Percentiles rank a stretch among this genome's conserved stretches.
Conservation (phyloP, 139 green algal genomes). For the Gonium pectorale region DNA sequence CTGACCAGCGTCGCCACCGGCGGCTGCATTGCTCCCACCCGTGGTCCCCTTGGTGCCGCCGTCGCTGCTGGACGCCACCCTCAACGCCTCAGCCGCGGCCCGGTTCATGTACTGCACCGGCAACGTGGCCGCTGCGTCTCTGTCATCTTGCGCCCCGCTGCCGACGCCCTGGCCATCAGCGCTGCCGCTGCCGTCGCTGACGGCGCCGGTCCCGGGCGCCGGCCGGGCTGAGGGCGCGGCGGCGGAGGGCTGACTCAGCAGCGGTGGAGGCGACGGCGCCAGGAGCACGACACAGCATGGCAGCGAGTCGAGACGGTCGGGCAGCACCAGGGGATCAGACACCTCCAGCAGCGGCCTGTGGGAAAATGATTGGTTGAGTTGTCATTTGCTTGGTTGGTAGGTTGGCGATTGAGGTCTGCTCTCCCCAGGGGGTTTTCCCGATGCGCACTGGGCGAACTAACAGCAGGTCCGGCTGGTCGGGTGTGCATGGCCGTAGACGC, state of each 20-base stretch:
- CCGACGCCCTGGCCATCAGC: not conserved
- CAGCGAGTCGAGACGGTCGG: not conserved
- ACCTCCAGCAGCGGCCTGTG: conserved; percentile 16
- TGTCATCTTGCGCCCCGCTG: not conserved
- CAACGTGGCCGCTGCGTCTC: not conserved
- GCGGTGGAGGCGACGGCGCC: conserved; percentile 1
- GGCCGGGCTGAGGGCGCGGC: not conserved
- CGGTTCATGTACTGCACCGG: conserved; percentile 18
- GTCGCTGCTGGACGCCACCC: too few relatives aligned
- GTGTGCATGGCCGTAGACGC: too few relatives aligned
- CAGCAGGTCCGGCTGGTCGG: too few relatives aligned
- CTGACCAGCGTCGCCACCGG: too few relatives aligned
- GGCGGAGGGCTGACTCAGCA: not conserved
- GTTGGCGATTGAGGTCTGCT: too few relatives aligned
- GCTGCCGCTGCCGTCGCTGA: not conserved
- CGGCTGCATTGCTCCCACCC: too few relatives aligned
- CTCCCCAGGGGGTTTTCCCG: too few relatives aligned
- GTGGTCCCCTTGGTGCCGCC: too few relatives aligned
- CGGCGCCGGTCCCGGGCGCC: not conserved
- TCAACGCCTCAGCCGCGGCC: conserved; percentile 10
- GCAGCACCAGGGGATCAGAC: not conserved
- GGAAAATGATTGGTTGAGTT: not conserved
- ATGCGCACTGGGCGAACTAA: too few relatives aligned
- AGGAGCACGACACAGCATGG: conserved; percentile 35
- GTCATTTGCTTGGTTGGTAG: too few relatives aligned